A percentile compares a stretch with the other conserved stretches of the same genome.
These are phyloP conservation scores for Plectosphaerella sp. DNA, from an alignment of 2,329 filamentous ascomycete species.

Conservation along the genomic window DNA sequence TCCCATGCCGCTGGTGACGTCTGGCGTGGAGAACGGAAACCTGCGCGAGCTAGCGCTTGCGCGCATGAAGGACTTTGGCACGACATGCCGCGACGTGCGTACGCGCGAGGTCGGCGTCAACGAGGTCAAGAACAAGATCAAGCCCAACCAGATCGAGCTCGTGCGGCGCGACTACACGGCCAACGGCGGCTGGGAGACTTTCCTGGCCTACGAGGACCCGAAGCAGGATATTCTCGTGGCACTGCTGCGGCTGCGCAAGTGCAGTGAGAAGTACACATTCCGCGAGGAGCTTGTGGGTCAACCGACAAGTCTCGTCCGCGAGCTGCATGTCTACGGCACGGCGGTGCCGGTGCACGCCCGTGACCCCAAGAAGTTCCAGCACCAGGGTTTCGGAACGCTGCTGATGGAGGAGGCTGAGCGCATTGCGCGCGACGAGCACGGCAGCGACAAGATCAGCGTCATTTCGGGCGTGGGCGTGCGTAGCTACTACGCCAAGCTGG, in stretches of 20 bases:
- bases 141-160: constrained; percentile 92
- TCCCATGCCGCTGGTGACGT: constrained; percentile 99
- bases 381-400: constrained; percentile 93
- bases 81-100: constrained; percentile 90
- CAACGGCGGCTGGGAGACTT: constrained; percentile 98
- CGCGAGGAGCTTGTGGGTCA: constrained; percentile 80
- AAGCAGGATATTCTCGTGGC: constrained; percentile 98
- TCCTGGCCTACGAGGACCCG: constrained; percentile 94
- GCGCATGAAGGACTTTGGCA: constrained; percentile 99
- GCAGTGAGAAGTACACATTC: constrained; percentile 87
- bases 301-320: constrained; percentile 85
- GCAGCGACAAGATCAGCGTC: constrained; percentile 89
- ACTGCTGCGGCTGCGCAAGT: constrained; percentile 82
- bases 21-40: constrained; percentile 96
- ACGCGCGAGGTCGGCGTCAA: constrained; percentile 98
- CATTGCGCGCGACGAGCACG: constrained; percentile 91
- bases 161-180: constrained; percentile 90
- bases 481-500: constrained; percentile 90
- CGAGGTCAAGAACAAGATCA: constrained; percentile 98
- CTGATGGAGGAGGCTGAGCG: constrained; percentile 97
- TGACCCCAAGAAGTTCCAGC: constrained; percentile 95
- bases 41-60: constrained; percentile 87
- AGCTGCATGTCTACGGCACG: constrained; percentile 94
- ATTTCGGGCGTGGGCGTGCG: constrained; percentile 97
- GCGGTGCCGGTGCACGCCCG: constrained; percentile 96